Conservation (phyloP, 2,329 filamentous ascomycete genomes). For the Talaromyces albobiverticillius region DNA sequence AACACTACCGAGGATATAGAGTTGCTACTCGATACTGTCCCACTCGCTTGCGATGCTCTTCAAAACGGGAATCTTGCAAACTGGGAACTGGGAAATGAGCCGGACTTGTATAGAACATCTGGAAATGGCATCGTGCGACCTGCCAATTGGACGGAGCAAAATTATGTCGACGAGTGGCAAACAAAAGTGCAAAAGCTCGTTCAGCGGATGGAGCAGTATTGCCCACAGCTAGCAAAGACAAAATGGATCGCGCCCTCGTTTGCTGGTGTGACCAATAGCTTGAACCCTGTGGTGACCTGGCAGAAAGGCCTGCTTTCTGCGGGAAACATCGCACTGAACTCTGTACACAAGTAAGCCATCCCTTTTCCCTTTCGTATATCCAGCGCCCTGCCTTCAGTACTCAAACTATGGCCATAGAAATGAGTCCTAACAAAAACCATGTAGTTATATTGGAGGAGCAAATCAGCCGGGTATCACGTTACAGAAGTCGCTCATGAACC, state of each 20-base stretch:
- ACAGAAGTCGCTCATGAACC: slow-evolving; percentile 11
- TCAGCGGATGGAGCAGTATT: no score
- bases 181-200: neutral
- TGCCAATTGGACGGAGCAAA: slow-evolving; percentile 6
- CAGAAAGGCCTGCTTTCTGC: neutral
- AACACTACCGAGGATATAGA: neutral
- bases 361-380: neutral
- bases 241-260: no score
- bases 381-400: no score
- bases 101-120: slow-evolving; percentile 9
- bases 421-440: no score
- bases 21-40: slow-evolving; percentile 4
- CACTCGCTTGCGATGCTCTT: slow-evolving; percentile 10
- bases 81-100: slow-evolving; percentile 15
- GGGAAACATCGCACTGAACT: slow-evolving; percentile 5
- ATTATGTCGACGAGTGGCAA: slow-evolving; percentile 12
- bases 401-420: no score
- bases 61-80: neutral
- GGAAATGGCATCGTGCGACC: neutral
- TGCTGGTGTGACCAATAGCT: slow-evolving; percentile 4
- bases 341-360: slow-evolving; percentile 7
- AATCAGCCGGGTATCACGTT: slow-evolving; percentile 7
- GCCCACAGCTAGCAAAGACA: no score
- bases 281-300: slow-evolving; percentile 1
- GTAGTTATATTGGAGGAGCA: slow-evolving; percentile 10